Evolutionary conservation across 495 filamentous ascomycete genomes (phyloP), one percentile per base, ranked within the genome.

Genomic region (Letharia lupina): DNA sequence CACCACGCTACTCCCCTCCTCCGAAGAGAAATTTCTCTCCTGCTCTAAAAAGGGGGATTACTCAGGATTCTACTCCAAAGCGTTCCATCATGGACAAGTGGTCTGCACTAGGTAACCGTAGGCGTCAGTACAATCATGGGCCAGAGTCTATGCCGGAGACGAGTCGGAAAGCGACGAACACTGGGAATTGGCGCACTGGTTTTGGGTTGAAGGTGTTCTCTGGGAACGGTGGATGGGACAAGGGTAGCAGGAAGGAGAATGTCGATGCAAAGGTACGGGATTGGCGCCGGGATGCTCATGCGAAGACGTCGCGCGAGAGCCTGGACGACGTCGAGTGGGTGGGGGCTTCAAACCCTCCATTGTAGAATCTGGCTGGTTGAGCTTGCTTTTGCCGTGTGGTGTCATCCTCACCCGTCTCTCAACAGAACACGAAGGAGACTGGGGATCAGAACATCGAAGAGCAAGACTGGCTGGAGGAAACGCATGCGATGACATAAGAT

Each of bases 281-380:
- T 67, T 91, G 89, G 89, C 89, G 89, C 69, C 85, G 81, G 69
- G 80, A 86, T 69, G 69, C 67, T 44, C 67, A 66, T 40, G 74
- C 73, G 4, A 79, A 80, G 56, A 77, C 75, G 60, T 61, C 66
- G 31, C 63, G 69, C 28, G 52, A 68, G 60, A 67, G 73, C 28
- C 77, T 81, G 31, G 84, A 89, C 73, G 90, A 91, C 74, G 76
- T 89, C 73, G 91, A 93, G 82, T 92, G 91, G 83, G 90, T 96
- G 83, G 92, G 91, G 79, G 90, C 87, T 90, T 89, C 50, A 47
- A 86, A 90, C 60, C 77, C 81, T 65, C 80, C 79, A 66, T 75
- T 82, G 70, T 83, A 81, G 67, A 66, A 57, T 35, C 39, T 61
- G 45, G 64, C 57, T 56, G 40, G 64, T 60, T 45, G 48, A 45